Conservation (phyloP, 2,329 filamentous ascomycete species). For the Periconia digitata region DNA sequence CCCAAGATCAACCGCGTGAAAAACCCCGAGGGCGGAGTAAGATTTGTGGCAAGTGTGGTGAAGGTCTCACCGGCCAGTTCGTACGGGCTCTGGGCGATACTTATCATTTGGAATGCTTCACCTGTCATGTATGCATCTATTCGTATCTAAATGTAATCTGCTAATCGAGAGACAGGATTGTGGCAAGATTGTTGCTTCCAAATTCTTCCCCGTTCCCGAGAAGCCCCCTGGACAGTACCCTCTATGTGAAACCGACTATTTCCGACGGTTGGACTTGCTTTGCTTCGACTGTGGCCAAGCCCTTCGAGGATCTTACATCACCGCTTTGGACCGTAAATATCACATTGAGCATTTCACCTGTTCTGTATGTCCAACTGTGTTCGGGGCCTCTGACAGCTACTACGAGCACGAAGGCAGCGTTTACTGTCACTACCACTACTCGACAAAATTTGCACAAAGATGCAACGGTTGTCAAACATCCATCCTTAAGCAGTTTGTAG, state of each 20-base stretch:
- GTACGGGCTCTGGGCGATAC: constrained; percentile 91
- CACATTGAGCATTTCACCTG: constrained; percentile 98
- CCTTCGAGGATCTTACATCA: constrained; percentile 95
- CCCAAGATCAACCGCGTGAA: constrained; percentile 20
- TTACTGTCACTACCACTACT: constrained; percentile 99
- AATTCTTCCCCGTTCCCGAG: constrained; percentile 96
- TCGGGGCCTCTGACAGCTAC: constrained; percentile 96
- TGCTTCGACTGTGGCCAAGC: constrained; percentile 92
- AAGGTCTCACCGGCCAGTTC: constrained; percentile 89
- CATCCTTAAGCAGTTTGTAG: constrained; percentile 97
- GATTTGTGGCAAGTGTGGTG: constrained; percentile 79
- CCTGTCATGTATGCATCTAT: constrained; percentile 71
- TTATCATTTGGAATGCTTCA: constrained; percentile 97
- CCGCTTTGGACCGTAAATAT: constrained; percentile 94
- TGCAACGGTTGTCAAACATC: constrained; percentile 97
- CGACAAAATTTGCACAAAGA: constrained; percentile 91
- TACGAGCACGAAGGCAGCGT: constrained; percentile 97
- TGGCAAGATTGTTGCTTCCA: constrained; percentile 93
- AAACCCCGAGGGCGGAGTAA: constrained; percentile 40
- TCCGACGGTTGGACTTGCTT: constrained; percentile 84
- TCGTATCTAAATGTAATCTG: not conserved
- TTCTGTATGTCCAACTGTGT: constrained; percentile 95
- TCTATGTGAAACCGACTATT: constrained; percentile 96
- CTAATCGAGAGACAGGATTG: constrained; percentile 71
- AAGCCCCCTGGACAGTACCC: constrained; percentile 89